Evolutionary conservation across 169 alveolate species (phyloP).

Genomic region (Eimeria praecox): DNA sequence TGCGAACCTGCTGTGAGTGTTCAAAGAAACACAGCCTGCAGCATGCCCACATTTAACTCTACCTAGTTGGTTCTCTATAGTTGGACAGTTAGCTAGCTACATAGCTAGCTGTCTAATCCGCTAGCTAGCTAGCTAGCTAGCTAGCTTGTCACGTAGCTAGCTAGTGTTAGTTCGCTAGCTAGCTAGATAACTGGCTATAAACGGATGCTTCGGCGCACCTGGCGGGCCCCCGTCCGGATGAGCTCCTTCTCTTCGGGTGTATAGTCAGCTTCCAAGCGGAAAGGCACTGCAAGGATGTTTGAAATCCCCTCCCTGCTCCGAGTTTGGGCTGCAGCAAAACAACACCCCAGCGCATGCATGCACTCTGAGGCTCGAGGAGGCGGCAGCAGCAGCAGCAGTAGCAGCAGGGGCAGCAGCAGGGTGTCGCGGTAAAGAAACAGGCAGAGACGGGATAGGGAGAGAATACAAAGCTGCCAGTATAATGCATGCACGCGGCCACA

Average conservation of each 20-base stretch:
- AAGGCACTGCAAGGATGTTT: conserved; percentile 66
- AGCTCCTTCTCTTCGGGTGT: conserved; percentile 56
- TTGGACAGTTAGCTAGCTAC: neutral
- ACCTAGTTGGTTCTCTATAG: no score
- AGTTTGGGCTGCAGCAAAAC: conserved; percentile 26
- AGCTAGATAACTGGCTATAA: neutral
- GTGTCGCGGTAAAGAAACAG: no score
- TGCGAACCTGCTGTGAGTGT: neutral
- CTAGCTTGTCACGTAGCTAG: no score
- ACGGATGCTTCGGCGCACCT: neutral
- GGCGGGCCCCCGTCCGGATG: conserved; percentile 14
- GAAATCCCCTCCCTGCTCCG: conserved; percentile 4
- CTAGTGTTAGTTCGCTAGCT: neutral
- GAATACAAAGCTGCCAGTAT: no score
- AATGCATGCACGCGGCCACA: no score
- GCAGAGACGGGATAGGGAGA: no score
- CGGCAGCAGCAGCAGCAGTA: neutral
- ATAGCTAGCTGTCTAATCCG: neutral
- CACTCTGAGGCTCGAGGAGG: neutral
- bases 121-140: conserved; percentile 28
- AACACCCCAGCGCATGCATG: neutral
- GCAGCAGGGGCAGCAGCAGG: neutral
- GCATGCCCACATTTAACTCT: neutral
- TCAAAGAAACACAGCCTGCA: neutral
- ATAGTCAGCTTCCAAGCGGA: conserved; percentile 66